Conservation (phyloP, 108 stramenopile genomes). For the Skeletonema marinoi region DNA sequence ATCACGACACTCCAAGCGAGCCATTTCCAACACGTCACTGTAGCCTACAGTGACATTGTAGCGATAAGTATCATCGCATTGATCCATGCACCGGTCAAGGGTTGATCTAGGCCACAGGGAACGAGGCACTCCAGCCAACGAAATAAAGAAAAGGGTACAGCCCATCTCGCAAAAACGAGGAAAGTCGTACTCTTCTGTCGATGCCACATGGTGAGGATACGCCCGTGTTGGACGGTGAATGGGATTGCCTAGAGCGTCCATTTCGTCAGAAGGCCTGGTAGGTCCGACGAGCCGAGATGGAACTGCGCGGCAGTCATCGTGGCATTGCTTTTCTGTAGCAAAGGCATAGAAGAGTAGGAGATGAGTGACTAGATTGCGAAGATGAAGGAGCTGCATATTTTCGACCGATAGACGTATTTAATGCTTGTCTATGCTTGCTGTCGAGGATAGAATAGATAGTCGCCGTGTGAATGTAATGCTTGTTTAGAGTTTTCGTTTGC, state of each 20-base stretch:
- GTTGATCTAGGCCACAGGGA: too few relatives aligned
- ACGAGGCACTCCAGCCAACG: too few relatives aligned
- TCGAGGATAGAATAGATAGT: not conserved
- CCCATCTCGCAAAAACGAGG: not conserved
- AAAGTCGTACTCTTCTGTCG: not conserved
- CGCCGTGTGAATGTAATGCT: too few relatives aligned
- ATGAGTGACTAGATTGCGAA: not conserved
- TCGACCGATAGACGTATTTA: too few relatives aligned
- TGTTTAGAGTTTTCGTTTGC: too few relatives aligned
- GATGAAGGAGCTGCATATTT: not conserved
- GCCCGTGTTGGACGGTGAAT: not conserved
- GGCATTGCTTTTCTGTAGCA: not conserved
- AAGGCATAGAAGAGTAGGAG: not conserved
- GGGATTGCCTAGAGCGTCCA: not conserved
- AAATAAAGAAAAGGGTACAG: not conserved
- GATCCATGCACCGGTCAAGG: not conserved
- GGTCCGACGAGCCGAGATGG: not conserved
- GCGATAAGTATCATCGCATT: conserved; percentile 52
- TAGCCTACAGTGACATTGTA: conserved; percentile 61
- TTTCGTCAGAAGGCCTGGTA: not conserved
- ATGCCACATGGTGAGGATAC: not conserved
- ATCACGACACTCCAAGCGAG: conserved; percentile 70
- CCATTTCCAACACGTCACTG: conserved; percentile 59
- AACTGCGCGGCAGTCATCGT: not conserved
- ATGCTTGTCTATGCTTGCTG: too few relatives aligned